Base-by-base conservation (phyloP, 139 green algal species). In the Chlorella sp. region DNA sequence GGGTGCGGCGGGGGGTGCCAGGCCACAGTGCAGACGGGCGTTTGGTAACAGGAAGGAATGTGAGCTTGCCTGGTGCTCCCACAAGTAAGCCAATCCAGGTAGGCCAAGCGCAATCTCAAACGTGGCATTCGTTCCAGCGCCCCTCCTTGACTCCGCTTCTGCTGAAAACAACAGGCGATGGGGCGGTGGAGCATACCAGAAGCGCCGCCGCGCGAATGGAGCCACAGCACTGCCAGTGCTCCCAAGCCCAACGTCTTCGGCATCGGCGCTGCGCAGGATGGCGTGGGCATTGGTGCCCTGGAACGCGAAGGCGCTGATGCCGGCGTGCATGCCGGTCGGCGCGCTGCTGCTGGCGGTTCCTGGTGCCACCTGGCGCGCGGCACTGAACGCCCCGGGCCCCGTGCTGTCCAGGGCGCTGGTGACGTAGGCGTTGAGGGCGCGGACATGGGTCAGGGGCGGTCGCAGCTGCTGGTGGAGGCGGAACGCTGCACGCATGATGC, bases 221-320 rank as follows among this genome's bases (percentile, higher is more conserved):
- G 55, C 65, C 65, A 83, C 0, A 65, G 31, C 55, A 45, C 27
- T 29, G 27, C 25, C 42, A 33, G 14, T 31, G 60, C 60, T 1
- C 6, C 42, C 64, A 2, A 5, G 19, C 9, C 91, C 9, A 2
- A 1, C 27, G 15, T 85, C 88, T 15, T 42, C 8, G 1, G 83
- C 87, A 29, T 92, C 66, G 48, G 76, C 63, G 27, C 48, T 36
- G 46, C 60, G 55, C 31, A 67, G 53, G 41, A 74, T 1, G 15
- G 46, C 50, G 35, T 92, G 85, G 1, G 88, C 86, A 56, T 92
- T 92, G 42, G 88, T 92, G 48, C 88, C 88, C 64, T 90, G 87
- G 71, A 86, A 86, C 31, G 81, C 88, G 74, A 92, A 92, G 1
- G 88, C 87, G 60, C 77, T 88, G 8, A 87, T 56, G 33, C 81